Evolutionary conservation across 1,284 basidiomycete species (phyloP), one percentile per base, ranked within the genome.

Genomic region (Boletus mariae): DNA sequence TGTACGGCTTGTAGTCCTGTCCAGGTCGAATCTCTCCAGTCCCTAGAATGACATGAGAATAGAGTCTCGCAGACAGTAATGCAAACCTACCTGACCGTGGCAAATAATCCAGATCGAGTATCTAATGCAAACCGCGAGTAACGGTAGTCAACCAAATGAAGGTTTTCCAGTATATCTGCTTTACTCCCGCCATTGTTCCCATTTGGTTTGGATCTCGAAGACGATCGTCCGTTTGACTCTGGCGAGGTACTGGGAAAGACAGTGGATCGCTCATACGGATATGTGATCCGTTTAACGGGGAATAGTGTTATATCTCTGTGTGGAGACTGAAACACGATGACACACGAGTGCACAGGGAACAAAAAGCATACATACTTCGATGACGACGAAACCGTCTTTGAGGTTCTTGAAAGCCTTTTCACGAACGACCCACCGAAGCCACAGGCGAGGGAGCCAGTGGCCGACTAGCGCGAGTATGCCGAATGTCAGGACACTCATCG

Each of bases 61-160:
- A 4, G n/a, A 5, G 13, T n/a, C 11, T 34, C 49, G 15, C 31
- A 17, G 15, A 31, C 17, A 17, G 20, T 28, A 31, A 41, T 15
- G 5, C 45, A 47, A 23, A 35, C 56, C 54, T 53, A 92, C 92
- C 84, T 85, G 52, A 92, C 78, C 80, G 94, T 89, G 40, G 74
- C 77, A 71, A 98, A 97, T 41, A 92, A 73, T 3, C 94, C 94
- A 1, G 82, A 88, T 47, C 83, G 80, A 4, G 90, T 89, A 66
- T 99, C 92, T 32, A 98, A 74, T 0, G 89, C 87, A 71, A 96
- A 98, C 15, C 92, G 84, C 26, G 91, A 91, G 69, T 98, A 97
- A 17, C 97, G 86, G 71, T 91, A 90, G 64, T 91, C 87, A 25
- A 91, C 75, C 41, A 86, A 66, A 20, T 83, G 75, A 43, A 95